Conservation (phyloP, 2,329 filamentous ascomycete species). For the Microcera coccophila region DNA sequence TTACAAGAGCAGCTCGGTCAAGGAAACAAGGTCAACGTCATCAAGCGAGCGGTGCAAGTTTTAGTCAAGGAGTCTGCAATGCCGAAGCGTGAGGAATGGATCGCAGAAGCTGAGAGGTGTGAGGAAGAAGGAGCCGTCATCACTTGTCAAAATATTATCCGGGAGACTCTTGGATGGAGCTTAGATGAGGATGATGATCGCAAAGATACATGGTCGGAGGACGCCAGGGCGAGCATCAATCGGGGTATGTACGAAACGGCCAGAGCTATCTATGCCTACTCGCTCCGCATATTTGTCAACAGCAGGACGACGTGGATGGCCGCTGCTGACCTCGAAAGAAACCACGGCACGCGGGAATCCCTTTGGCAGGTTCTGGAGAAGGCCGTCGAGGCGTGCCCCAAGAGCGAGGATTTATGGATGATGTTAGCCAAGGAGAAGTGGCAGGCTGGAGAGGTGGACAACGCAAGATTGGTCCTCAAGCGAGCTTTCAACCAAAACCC, state of each 20-base stretch:
- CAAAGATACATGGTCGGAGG: slow-evolving; percentile 93
- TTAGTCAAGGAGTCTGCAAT: slow-evolving; percentile 90
- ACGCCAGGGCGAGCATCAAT: slow-evolving; percentile 77
- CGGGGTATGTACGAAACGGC: slow-evolving; percentile 86
- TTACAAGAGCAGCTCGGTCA: slow-evolving; percentile 85
- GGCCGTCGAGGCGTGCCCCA: slow-evolving; percentile 87
- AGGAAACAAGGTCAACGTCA: slow-evolving; percentile 77
- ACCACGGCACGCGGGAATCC: slow-evolving; percentile 78
- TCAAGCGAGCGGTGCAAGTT: slow-evolving; percentile 88
- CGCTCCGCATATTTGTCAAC: slow-evolving; percentile 82
- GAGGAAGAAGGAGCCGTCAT: slow-evolving; percentile 85
- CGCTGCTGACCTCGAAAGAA: slow-evolving; percentile 85
- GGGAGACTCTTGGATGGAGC: slow-evolving; percentile 87
- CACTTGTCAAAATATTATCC: slow-evolving; percentile 85
- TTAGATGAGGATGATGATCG: slow-evolving; percentile 95
- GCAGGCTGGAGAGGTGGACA: slow-evolving; percentile 82
- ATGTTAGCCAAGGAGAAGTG: slow-evolving; percentile 93
- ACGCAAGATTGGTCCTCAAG: slow-evolving; percentile 78
- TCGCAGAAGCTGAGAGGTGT: slow-evolving; percentile 87
- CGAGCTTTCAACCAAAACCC: slow-evolving; percentile 92
- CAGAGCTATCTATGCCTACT: slow-evolving; percentile 87
- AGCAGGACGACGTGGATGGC: slow-evolving; percentile 87
- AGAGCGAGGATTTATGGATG: slow-evolving; percentile 90
- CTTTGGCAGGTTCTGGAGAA: slow-evolving; percentile 85
- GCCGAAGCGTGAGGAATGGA: slow-evolving; percentile 97